Percentiles rank a stretch among this genome's conserved stretches.
Evolutionary conservation across 2,329 filamentous ascomycete genomes (phyloP).

Genomic region (Myotisia sp.): DNA sequence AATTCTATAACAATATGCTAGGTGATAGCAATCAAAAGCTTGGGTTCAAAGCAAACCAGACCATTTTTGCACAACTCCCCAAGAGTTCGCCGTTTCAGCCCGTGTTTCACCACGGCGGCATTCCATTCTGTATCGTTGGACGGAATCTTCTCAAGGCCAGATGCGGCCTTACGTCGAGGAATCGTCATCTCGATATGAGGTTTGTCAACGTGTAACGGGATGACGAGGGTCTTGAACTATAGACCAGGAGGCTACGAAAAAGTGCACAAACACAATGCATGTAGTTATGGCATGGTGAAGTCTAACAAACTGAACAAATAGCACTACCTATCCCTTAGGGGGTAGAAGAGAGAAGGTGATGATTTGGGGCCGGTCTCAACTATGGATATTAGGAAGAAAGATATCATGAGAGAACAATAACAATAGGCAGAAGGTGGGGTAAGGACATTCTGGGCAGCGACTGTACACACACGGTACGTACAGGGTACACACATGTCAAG

Average conservation of each 20-base stretch:
- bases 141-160: conserved; percentile 9
- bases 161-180: conserved; percentile 9
- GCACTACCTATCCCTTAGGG: not conserved
- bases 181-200: conserved; percentile 11
- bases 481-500: too few species aligned
- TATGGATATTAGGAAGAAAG: too few species aligned
- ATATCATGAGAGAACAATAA: too few species aligned
- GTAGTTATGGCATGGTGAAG: not conserved
- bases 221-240: conserved; percentile 1
- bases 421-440: too few species aligned
- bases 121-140: conserved; percentile 8
- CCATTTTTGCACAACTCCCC: conserved; percentile 4
- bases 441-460: too few species aligned
- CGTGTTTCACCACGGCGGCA: conserved; percentile 9
- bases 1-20: not conserved
- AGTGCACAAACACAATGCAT: not conserved
- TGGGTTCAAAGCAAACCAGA: conserved; percentile 9
- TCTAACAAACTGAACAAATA: not conserved
- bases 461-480: too few species aligned
- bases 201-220: conserved; percentile 1
- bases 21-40: not conserved
- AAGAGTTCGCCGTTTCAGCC: conserved; percentile 5
- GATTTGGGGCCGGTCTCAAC: too few species aligned
- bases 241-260: not conserved
- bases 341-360: too few species aligned